These are phyloP conservation scores for Ulvella scutata DNA, from an alignment of 139 green algal species.

Conservation along the genomic window DNA sequence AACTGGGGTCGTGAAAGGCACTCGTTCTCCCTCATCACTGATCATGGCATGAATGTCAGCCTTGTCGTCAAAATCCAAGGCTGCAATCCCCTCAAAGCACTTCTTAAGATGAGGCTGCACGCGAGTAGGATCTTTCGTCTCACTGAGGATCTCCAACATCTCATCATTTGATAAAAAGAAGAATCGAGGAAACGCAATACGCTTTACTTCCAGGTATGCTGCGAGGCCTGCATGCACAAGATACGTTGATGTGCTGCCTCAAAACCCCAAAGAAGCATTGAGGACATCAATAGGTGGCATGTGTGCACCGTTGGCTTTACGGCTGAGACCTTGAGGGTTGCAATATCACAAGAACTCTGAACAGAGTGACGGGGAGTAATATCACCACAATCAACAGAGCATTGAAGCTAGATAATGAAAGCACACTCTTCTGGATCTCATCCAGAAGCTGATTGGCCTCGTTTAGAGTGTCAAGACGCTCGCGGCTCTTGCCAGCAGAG, in stretches of 20 bases:
- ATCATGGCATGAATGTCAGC: slow-evolving; percentile 50
- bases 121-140: slow-evolving; percentile 55
- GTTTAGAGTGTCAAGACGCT: slow-evolving; percentile 30
- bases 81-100: slow-evolving; percentile 58
- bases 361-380: no score
- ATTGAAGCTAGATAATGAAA: no score
- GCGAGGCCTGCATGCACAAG: slow-evolving; percentile 44
- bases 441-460: slow-evolving; percentile 43
- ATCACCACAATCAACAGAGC: neutral
- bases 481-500: slow-evolving; percentile 1
- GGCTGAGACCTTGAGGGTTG: no score
- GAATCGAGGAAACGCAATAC: slow-evolving; percentile 62
- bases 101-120: slow-evolving; percentile 71
- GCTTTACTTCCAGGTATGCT: slow-evolving; percentile 68
- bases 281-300: no score
- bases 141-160: slow-evolving; percentile 66
- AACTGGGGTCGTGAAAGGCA: slow-evolving; percentile 46
- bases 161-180: slow-evolving; percentile 72
- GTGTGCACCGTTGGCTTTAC: no score
- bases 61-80: slow-evolving; percentile 38
- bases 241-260: no score
- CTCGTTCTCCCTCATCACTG: slow-evolving; percentile 41
- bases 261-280: no score
- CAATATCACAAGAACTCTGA: no score
- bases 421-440: slow-evolving; percentile 41